Evolutionary conservation across 2,329 filamentous ascomycete genomes (phyloP), one percentile per base, ranked within the genome.

Genomic region (Lecanicillium sp.): DNA sequence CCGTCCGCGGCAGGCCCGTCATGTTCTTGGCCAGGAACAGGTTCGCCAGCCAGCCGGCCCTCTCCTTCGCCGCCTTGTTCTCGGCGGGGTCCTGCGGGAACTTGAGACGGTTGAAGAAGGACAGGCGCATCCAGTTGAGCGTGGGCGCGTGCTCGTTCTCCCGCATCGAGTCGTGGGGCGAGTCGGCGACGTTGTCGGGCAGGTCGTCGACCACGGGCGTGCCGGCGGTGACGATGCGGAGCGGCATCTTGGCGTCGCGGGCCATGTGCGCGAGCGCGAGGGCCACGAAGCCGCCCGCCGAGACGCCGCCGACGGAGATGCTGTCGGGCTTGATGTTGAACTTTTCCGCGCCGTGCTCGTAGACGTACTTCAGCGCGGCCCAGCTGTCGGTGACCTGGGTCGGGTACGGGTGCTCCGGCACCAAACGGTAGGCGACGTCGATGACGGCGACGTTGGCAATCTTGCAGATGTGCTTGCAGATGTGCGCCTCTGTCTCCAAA

Each of bases 351-450:
- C 66, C 67, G 9, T 64, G 55, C 10, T 56, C 48, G 50, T 66
- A 58, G 24, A 71, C 58, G 55, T 70, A 66, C 49, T 67, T 59
- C 27, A 77, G 55, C 2, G 68, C 70, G 6, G 67, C 68, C 57
- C 71, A 76, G 42, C 68, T 68, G 59, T 78, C 75, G n/a, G 71
- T 66, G 15, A 72, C 65, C 24, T 63, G 64, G 12, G 67, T 66
- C n/a, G 75, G 75, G 49, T 73, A 76, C 5, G 68, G 60, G 52
- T 68, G 56, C 56, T 77, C 73, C 8, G 75, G 75, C 0, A 74
- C 70, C 1, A 77, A 66, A 4, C 74, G 68, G 54, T 78, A 79
- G n/a, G 59, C 72, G 10, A 77, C 69, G 53, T 75, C 71, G 46
- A 79, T 64, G 23, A 77, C 71, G 12, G 63, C 65, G 23, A 73